These are phyloP conservation scores for Tirmania nivea DNA, from an alignment of 495 filamentous ascomycete species.

Conservation along the genomic window DNA sequence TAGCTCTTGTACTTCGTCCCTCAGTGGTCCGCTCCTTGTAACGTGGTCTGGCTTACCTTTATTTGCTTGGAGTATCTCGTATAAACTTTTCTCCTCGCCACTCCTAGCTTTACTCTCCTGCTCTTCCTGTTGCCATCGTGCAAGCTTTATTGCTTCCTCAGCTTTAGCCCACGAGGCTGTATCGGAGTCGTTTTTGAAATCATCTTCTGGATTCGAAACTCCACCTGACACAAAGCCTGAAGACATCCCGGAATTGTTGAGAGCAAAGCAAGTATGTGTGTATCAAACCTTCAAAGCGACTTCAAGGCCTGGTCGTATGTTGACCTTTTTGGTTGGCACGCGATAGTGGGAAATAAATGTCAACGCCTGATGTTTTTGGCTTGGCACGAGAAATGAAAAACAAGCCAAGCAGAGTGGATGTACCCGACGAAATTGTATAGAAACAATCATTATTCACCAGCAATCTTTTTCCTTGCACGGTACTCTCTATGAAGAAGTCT, in stretches of 20 bases:
- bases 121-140: slow-evolving; percentile 36
- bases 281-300: no score
- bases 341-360: no score
- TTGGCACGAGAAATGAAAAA: no score
- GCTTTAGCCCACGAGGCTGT: slow-evolving; percentile 56
- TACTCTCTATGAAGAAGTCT: no score
- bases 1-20: neutral
- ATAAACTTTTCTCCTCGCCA: slow-evolving; percentile 43
- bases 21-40: neutral
- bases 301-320: no score
- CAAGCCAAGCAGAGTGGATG: no score
- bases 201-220: slow-evolving; percentile 37
- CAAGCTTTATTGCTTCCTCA: slow-evolving; percentile 54
- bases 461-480: no score
- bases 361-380: no score
- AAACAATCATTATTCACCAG: no score
- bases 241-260: slow-evolving; percentile 30
- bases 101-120: slow-evolving; percentile 20
- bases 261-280: no score
- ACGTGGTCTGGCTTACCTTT: slow-evolving; percentile 41
- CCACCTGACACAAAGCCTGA: slow-evolving; percentile 85
- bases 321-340: no score
- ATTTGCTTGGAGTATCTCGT: slow-evolving; percentile 73
- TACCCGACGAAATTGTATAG: no score
- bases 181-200: neutral